phyloP scores from a whole-genome alignment of 2,329 filamentous ascomycete species.

The Nemania sp. region DNA sequence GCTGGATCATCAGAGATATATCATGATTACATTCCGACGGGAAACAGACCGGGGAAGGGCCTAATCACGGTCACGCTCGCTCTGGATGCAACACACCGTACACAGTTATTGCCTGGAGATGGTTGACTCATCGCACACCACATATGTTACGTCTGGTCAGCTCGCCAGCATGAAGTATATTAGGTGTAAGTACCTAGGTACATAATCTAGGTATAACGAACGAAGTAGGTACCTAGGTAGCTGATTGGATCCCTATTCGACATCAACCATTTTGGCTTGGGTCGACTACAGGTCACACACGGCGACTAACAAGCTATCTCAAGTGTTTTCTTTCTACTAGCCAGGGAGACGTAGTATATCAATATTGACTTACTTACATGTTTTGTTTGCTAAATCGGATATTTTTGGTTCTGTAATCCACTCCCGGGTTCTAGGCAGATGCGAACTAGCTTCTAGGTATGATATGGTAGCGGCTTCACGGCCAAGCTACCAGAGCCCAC shows the following conservation, averaged over 20 bases:
- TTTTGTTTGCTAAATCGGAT: conserved; percentile 1
- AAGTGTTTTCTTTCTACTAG: background rate
- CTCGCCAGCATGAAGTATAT: background rate
- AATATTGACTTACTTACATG: too few relatives aligned
- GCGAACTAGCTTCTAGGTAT: background rate
- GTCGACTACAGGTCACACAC: conserved; percentile 11
- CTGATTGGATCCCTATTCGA: background rate
- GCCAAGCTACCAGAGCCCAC: conserved; percentile 33
- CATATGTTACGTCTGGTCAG: background rate
- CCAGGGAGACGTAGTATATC: conserved; percentile 3
- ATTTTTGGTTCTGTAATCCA: conserved; percentile 17
- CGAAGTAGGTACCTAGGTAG: too few relatives aligned
- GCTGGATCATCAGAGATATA: background rate
- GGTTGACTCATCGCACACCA: conserved; percentile 28
- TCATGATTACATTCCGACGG: background rate
- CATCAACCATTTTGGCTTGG: conserved; percentile 1
- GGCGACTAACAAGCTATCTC: background rate
- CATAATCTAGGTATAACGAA: background rate
- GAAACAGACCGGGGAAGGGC: background rate
- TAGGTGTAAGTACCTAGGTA: background rate
- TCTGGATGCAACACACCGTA: background rate
- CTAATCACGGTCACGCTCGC: background rate
- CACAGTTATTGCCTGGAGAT: conserved; percentile 3
- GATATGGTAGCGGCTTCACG: conserved; percentile 22
- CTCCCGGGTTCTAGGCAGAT: background rate